phyloP scores from a whole-genome alignment of 495 filamentous ascomycete species.

The Penicilliopsis zonata region DNA sequence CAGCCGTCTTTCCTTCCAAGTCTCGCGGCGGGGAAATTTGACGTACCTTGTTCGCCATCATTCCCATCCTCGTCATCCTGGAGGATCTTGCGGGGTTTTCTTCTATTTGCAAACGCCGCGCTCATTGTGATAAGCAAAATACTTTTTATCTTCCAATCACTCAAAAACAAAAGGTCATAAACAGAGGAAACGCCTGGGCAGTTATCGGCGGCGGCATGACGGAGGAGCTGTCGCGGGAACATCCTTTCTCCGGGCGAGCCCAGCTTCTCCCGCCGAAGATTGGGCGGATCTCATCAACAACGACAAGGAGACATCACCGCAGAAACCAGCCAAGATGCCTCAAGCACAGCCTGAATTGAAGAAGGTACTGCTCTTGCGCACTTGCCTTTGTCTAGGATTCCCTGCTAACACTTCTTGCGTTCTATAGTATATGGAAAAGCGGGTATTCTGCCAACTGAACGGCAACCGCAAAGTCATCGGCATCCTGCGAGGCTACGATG shows the following conservation, averaged over 20 bases:
- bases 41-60: conserved; percentile 20
- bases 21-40: not conserved
- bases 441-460: conserved; percentile 94
- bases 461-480: conserved; percentile 96
- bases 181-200: conserved; percentile 2
- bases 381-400: not conserved
- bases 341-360: conserved; percentile 98
- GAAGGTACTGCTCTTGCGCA: conserved; percentile 46
- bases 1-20: conserved; percentile 4
- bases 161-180: too few species aligned
- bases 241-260: conserved; percentile 22
- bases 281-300: not conserved
- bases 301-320: conserved; percentile 1
- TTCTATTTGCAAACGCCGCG: conserved; percentile 52
- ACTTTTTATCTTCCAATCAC: too few species aligned
- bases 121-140: conserved; percentile 35
- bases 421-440: conserved; percentile 95
- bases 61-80: conserved; percentile 52
- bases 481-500: conserved; percentile 90
- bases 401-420: conserved; percentile 5
- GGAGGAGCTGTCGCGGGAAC: conserved; percentile 16
- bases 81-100: conserved; percentile 64
- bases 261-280: conserved; percentile 9
- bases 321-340: conserved; percentile 59
- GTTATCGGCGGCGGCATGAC: conserved; percentile 9